Percentiles rank a stretch among this genome's conserved stretches.
These are phyloP conservation scores for Diaporthe amygdali DNA, from an alignment of 2,329 filamentous ascomycete species.

Conservation along the genomic window DNA sequence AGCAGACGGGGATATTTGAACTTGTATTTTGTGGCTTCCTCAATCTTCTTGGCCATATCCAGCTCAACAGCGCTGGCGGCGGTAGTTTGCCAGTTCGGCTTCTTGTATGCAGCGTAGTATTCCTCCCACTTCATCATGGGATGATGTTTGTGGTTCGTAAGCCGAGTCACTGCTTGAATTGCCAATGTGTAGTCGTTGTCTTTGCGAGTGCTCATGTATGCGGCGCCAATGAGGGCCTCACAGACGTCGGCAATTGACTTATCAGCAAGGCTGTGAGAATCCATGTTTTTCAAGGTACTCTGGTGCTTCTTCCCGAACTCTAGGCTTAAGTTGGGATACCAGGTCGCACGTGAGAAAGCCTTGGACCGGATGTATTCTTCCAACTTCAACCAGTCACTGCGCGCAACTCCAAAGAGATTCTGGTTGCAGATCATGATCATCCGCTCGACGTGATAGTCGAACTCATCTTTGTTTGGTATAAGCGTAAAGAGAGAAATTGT, in stretches of 20 bases:
- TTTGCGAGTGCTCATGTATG: conserved; percentile 59
- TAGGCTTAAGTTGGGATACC: conserved; percentile 85
- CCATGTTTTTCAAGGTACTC: conserved; percentile 46
- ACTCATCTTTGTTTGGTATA: conserved; percentile 80
- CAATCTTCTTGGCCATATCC: conserved; percentile 70
- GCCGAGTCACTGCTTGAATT: conserved; percentile 66
- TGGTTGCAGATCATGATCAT: conserved; percentile 93
- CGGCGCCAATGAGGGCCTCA: conserved; percentile 91
- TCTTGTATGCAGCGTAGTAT: conserved; percentile 72
- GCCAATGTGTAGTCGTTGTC: conserved; percentile 59
- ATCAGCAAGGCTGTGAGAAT: conserved; percentile 74
- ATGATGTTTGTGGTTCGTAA: conserved; percentile 76
- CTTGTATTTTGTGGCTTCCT: conserved; percentile 58
- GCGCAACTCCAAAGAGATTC: conserved; percentile 81
- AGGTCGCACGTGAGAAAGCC: conserved; percentile 79
- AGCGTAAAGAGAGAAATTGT: conserved; percentile 84
- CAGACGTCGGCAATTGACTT: conserved; percentile 95
- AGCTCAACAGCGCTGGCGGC: conserved; percentile 68
- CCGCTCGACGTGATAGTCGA: conserved; percentile 84
- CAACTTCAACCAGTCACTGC: conserved; percentile 58
- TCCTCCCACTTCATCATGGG: conserved; percentile 72
- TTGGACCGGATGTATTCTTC: conserved; percentile 83
- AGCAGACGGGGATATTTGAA: conserved; percentile 81
- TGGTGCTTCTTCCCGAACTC: conserved; percentile 69
- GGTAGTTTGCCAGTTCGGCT: conserved; percentile 73